These are phyloP conservation scores for Kuraishia capsulata DNA, from an alignment of 805 yeast species.

Conservation along the genomic window DNA sequence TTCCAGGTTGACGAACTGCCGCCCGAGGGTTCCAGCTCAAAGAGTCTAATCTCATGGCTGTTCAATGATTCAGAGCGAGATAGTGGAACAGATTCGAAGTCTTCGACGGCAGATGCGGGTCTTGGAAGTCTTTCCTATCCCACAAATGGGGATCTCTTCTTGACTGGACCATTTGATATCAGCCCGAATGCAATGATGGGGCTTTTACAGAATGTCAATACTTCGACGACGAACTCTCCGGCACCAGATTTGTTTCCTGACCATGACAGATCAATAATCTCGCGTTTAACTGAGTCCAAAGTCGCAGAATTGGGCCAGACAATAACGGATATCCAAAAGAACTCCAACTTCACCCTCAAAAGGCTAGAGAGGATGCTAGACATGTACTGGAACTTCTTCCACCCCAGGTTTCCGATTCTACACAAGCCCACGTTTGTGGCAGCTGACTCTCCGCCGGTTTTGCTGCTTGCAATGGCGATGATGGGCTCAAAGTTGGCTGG, in stretches of 20 bases:
- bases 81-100: not conserved
- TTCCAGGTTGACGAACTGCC: not conserved
- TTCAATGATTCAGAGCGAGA: too few relatives aligned
- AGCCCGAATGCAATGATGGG: not conserved
- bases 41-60: conserved; percentile 4
- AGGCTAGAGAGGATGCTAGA: conserved; percentile 20
- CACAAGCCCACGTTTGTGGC: conserved; percentile 54
- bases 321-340: conserved; percentile 16
- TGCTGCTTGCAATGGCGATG: conserved; percentile 45
- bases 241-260: not conserved
- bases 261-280: not conserved
- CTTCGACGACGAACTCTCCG: not conserved
- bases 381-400: conserved; percentile 50
- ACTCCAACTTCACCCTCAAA: conserved; percentile 18
- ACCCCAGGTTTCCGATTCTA: conserved; percentile 48
- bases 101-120: not conserved
- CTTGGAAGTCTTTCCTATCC: too few relatives aligned
- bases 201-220: not conserved
- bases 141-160: not conserved
- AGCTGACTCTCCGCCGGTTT: conserved; percentile 32
- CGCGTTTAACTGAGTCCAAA: not conserved
- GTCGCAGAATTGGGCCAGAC: conserved; percentile 13
- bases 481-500: conserved; percentile 37
- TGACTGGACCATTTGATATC: not conserved
- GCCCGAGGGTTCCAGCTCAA: not conserved